Base-by-base conservation (phyloP, 805 yeast genomes). In the Metahyphopichia silvanorum region DNA sequence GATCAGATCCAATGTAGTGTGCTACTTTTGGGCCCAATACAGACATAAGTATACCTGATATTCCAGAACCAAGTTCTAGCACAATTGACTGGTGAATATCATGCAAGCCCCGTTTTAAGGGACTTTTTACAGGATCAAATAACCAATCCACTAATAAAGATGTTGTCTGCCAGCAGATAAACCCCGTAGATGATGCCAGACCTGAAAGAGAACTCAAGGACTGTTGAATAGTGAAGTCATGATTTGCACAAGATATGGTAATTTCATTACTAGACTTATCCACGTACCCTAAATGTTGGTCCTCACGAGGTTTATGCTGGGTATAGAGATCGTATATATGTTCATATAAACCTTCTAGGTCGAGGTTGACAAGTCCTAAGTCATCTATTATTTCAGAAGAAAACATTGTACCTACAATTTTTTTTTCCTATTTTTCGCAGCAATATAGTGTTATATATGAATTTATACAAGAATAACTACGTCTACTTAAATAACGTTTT, bases 31-130 rank as follows among this genome's bases (percentile, higher is more conserved):
- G 63, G n/a, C 36, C 76, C 57, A 40, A 66, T 7, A 25, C 62
- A 34, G 52, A 55, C 0, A 75, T 74, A 6, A 72, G 48, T 3
- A 79, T 45, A 0, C 81, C 85, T 3, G 76, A 64, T 0, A 71
- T 69, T 0, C 88, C 88, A 10, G 83, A 54, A 0, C 88, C 88
- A 4, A 81, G 47, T 39, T 81, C 88, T 6, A 80, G 54, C 0
- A 77, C 66, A 1, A 46, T 36, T 6, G 22, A 15, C 11, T 13
- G 7, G 27, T 25, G 7, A n/a, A n/a, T n/a, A n/a, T n/a, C n/a
- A n/a, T n/a, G n/a, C n/a, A n/a, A n/a, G n/a, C n/a, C n/a, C n/a
- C 27, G 16, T 13, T 14, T n/a, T 10, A 8, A 14, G 16, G 31
- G n/a, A 25, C 26, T 24, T 21, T 23, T 24, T 35, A 49, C 20